Conservation (phyloP, 1,284 basidiomycete genomes). For the Porodaedalea pini region DNA sequence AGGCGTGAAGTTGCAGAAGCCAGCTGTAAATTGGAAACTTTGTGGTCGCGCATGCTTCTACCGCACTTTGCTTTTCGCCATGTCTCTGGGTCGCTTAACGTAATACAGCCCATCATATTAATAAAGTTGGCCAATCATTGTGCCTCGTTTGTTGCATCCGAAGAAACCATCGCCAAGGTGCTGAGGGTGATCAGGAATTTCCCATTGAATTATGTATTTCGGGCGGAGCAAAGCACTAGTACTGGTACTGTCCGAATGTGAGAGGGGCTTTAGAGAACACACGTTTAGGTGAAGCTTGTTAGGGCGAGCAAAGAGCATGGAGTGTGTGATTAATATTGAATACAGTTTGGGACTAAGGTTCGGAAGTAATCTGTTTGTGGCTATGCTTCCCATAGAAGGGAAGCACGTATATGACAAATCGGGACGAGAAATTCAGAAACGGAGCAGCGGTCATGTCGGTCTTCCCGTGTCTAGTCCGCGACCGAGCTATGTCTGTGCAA, state of each 20-base stretch:
- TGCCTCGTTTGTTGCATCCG: neutral
- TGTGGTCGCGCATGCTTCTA: neutral
- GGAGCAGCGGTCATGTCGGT: slow-evolving; percentile 10
- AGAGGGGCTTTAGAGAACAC: neutral
- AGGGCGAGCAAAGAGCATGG: neutral
- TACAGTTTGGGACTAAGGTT: slow-evolving; percentile 4
- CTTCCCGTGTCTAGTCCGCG: neutral
- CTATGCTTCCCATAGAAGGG: neutral
- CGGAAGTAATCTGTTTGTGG: neutral
- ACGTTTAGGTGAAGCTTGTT: neutral
- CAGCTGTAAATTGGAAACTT: neutral
- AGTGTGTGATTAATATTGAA: neutral
- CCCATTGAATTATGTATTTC: neutral
- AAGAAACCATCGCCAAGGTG: neutral
- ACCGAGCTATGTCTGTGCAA: neutral
- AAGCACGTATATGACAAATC: neutral
- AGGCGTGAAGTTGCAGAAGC: neutral
- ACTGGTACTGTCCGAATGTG: no score
- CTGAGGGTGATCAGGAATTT: neutral
- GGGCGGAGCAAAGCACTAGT: neutral
- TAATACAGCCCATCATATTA: neutral
- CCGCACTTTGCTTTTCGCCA: slow-evolving; percentile 8
- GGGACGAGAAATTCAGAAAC: neutral
- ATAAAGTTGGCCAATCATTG: neutral
- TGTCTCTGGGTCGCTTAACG: neutral